Evolutionary conservation across 164 flowering plant genomes (phyloP), one percentile per base, ranked within the genome.

Genomic region (Malania oleifera): DNA sequence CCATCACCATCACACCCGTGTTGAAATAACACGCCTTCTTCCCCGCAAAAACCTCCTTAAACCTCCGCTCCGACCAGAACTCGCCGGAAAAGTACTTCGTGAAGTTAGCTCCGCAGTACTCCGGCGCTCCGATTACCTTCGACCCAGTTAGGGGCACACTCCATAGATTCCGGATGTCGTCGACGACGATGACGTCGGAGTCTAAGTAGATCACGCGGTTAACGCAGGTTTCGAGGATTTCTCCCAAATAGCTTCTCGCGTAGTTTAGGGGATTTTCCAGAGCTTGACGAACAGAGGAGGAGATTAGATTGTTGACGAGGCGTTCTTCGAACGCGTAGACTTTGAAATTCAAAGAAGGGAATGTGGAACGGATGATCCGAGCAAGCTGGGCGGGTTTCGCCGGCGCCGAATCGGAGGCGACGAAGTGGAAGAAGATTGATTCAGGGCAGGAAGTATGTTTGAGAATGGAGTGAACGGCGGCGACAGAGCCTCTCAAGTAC

Each of bases 1-100:
- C 85, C 74, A 84, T 78, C 48, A 84, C 87, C 90, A 84, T 84
- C 61, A 84, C 90, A 2, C 90, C 90, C 5, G 87, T 84, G 59
- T 84, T 84, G 77, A 84, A 84, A 53, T 84, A 84, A 49, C 91
- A 84, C 0, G 87, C 65, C 2, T 24, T 67, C 40, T 80, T 77
- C 60, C 77, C 80, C 0, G 38, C 53, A 34, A 84, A 80, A 11
- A 67, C 78, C 14, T 26, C n/a, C 0, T 76, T 37, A 15, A 72
- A 23, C 45, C 54, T 51, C 2, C 63, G 58, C 28, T 77, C 73
- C 1, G 63, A 60, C 90, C 90, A 84, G 58, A 84, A 84, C n/a
- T 52, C 56, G 10, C 57, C 61, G 1, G 81, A 59, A 74, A 84
- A 84, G 47, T 84, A 82, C 22, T 53, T 71, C 28, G 63, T 70